A percentile compares a stretch with the other conserved stretches of the same genome.
Evolutionary conservation across 345 rosid species (phyloP).

Genomic region (Syzygium oleosum): DNA sequence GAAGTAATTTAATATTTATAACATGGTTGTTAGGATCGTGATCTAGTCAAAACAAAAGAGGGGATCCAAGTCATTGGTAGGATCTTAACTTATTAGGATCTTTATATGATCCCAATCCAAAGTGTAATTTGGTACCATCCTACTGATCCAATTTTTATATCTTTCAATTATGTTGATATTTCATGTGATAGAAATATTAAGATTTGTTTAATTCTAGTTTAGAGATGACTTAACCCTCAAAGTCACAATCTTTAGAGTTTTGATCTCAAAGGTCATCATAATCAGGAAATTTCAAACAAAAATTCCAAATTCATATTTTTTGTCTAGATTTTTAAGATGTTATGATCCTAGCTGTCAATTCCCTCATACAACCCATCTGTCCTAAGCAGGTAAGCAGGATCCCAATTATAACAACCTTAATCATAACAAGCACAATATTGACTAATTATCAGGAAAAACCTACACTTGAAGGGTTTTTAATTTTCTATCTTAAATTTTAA

Average conservation of each 20-base stretch:
- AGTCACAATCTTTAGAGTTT: neutral
- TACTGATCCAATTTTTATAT: neutral
- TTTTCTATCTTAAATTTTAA: neutral
- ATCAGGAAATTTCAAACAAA: neutral
- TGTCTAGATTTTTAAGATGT: neutral
- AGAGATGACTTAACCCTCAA: neutral
- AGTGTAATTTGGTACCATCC: neutral
- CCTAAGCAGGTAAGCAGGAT: neutral
- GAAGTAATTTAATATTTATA: neutral
- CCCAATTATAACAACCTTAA: neutral
- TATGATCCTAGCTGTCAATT: neutral
- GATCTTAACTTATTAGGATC: neutral
- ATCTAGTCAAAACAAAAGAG: neutral
- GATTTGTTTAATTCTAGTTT: neutral
- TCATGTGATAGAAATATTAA: neutral
- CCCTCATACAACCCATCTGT: neutral
- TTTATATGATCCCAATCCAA: neutral
- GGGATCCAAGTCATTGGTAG: neutral
- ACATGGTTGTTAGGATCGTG: neutral
- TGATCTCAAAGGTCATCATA: neutral
- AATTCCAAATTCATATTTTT: neutral
- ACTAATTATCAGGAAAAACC: neutral
- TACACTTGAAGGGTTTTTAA: neutral
- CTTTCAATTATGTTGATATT: neutral
- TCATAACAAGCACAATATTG: neutral